Percentiles rank a stretch among this genome's conserved stretches.
Conservation (phyloP, 108 stramenopile genomes). For the Schizochytrium sp. region DNA sequence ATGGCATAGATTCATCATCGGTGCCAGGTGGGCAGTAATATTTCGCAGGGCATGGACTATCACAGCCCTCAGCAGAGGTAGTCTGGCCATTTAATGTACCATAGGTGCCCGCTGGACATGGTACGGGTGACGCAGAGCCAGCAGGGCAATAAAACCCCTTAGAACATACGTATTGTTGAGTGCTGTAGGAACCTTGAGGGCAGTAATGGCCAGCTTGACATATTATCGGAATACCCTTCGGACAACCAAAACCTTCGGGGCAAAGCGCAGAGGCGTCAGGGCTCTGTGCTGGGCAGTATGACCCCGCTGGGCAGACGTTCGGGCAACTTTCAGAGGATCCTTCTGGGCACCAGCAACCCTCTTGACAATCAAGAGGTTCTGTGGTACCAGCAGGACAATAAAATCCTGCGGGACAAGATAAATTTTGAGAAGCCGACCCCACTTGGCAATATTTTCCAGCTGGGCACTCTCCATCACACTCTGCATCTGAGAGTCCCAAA, state of each 20-base stretch:
- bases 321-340: not conserved
- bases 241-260: not conserved
- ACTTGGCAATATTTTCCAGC: not conserved
- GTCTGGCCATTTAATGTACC: not conserved
- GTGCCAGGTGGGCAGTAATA: slow-evolving; percentile 23
- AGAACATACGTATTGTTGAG: not conserved
- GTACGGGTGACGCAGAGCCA: not conserved
- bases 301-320: not conserved
- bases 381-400: not conserved
- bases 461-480: not conserved
- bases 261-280: not conserved
- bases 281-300: slow-evolving; percentile 4
- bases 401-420: not conserved
- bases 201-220: not conserved
- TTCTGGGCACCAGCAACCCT: not conserved
- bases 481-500: not conserved
- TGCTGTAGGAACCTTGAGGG: not conserved
- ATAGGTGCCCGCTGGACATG: not conserved
- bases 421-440: not conserved
- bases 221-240: not conserved
- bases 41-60: not conserved
- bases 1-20: not conserved
- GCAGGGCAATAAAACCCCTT: slow-evolving; percentile 6
- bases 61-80: not conserved
- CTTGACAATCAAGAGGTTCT: not conserved